These are phyloP conservation scores for Curvularia sp. DNA, from an alignment of 2,329 filamentous ascomycete genomes.

Conservation along the genomic window DNA sequence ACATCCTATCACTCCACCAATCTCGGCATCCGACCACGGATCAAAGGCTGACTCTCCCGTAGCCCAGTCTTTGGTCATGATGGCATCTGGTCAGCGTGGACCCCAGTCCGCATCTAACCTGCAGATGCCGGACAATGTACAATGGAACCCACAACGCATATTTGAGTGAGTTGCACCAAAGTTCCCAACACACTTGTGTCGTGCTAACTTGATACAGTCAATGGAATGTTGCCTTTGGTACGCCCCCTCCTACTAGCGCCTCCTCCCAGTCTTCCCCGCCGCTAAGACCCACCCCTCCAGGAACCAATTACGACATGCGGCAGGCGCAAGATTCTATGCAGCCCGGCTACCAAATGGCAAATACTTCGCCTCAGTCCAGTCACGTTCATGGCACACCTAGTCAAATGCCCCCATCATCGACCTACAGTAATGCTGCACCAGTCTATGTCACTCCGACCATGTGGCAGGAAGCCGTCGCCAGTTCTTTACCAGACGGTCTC, in stretches of 20 bases:
- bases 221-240: conserved; percentile 95
- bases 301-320: conserved; percentile 49
- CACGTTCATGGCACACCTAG: conserved; percentile 36
- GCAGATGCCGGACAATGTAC: conserved; percentile 66
- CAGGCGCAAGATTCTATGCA: conserved; percentile 45
- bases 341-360: conserved; percentile 45
- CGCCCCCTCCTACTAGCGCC: conserved; percentile 55
- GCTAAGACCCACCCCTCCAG: conserved; percentile 52
- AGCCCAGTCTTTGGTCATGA: conserved; percentile 75
- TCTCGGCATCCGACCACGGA: conserved; percentile 75
- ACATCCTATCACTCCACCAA: conserved; percentile 81
- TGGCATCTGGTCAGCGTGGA: conserved; percentile 64
- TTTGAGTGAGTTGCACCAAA: conserved; percentile 76
- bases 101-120: conserved; percentile 60
- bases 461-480: conserved; percentile 60
- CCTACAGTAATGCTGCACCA: conserved; percentile 40
- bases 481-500: conserved; percentile 50
- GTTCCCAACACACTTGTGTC: neutral
- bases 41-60: conserved; percentile 78
- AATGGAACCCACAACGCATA: conserved; percentile 86
- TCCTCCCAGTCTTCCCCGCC: conserved; percentile 55
- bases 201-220: conserved; percentile 64
- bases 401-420: conserved; percentile 46
- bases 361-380: conserved; percentile 45
- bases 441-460: conserved; percentile 57